These are phyloP conservation scores for Heimioporus sp. DNA, from an alignment of 768 basidiomycete genomes.

Conservation along the genomic window DNA sequence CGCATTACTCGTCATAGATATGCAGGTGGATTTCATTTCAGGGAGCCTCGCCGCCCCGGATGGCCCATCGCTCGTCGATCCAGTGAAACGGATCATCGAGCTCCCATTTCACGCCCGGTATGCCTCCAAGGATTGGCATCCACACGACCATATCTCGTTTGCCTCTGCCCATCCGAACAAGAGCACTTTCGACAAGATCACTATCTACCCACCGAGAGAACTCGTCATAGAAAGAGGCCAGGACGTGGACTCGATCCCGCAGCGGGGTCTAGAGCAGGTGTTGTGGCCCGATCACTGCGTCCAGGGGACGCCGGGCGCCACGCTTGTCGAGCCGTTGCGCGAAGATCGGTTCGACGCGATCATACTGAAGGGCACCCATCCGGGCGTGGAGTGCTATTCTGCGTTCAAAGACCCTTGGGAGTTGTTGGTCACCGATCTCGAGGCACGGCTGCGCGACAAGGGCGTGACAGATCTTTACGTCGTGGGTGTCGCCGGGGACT, in stretches of 20 bases:
- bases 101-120: constrained; percentile 51
- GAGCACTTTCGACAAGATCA: constrained; percentile 40
- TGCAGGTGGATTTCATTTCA: constrained; percentile 81
- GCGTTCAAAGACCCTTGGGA: constrained; percentile 67
- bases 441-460: constrained; percentile 37
- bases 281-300: constrained; percentile 87
- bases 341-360: constrained; percentile 40
- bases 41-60: constrained; percentile 71
- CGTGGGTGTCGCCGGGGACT: constrained; percentile 74
- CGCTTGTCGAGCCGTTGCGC: constrained; percentile 56
- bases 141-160: constrained; percentile 69
- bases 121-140: constrained; percentile 61
- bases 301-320: constrained; percentile 53
- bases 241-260: constrained; percentile 10
- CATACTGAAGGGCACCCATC: constrained; percentile 55
- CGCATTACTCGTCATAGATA: constrained; percentile 71
- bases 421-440: constrained; percentile 46
- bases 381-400: constrained; percentile 74
- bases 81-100: constrained; percentile 56
- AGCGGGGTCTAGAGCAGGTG: constrained; percentile 44
- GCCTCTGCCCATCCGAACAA: constrained; percentile 45
- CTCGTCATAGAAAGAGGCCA: constrained; percentile 29
- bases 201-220: constrained; percentile 31
- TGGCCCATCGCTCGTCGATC: constrained; percentile 55
- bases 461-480: constrained; percentile 59